Evolutionary conservation across 2,329 filamentous ascomycete genomes (phyloP).

Genomic region (Trichophyton benhamiae): DNA sequence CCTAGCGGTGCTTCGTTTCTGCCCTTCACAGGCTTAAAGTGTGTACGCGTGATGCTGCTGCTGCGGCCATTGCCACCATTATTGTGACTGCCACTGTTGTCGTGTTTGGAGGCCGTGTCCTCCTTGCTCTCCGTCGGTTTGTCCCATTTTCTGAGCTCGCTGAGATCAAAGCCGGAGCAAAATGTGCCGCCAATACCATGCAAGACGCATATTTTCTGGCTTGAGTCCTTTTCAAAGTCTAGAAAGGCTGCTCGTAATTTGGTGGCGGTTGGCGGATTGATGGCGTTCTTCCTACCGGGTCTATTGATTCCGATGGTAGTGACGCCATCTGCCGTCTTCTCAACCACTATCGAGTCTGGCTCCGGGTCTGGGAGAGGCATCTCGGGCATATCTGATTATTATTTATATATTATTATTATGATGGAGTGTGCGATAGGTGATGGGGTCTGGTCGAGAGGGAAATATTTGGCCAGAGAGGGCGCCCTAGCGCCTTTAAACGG

Average conservation of each 20-base stretch:
- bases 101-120: not conserved
- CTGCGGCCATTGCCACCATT: not conserved
- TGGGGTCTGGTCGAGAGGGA: not conserved
- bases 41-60: conserved; percentile 11
- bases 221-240: conserved; percentile 38
- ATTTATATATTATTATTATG: not conserved
- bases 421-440: not conserved
- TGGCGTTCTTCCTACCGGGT: conserved; percentile 40
- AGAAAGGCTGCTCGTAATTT: conserved; percentile 39
- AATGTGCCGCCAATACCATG: conserved; percentile 38
- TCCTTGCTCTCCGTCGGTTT: not conserved
- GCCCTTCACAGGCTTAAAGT: conserved; percentile 24
- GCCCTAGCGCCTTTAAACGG: not conserved
- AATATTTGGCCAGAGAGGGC: not conserved
- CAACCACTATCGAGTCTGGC: conserved; percentile 9
- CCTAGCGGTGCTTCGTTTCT: conserved; percentile 40
- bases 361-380: conserved; percentile 1
- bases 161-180: conserved; percentile 44
- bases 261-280: conserved; percentile 38
- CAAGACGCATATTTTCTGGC: conserved; percentile 43
- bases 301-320: conserved; percentile 46
- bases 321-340: conserved; percentile 31
- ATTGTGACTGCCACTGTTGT: not conserved
- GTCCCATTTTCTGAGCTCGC: conserved; percentile 29
- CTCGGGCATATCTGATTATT: conserved; percentile 4